phyloP scores from a whole-genome alignment of 768 basidiomycete species.

The Lenzites betulinus region DNA sequence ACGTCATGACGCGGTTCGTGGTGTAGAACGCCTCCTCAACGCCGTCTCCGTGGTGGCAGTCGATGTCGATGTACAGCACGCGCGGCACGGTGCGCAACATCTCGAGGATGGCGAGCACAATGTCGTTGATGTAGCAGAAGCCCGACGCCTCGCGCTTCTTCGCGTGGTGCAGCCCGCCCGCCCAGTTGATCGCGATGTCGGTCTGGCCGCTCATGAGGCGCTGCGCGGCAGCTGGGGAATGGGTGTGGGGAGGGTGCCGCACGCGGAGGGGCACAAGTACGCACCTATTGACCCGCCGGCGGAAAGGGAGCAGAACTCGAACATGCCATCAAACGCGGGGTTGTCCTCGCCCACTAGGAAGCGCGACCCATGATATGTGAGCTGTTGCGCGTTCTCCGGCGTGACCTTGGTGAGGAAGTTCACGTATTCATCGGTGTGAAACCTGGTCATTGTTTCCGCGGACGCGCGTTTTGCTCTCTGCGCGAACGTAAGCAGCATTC shows the following conservation, averaged over 20 bases:
- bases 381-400: constrained; percentile 85
- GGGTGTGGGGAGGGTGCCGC: no score
- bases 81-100: constrained; percentile 81
- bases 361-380: constrained; percentile 82
- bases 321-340: constrained; percentile 93
- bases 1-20: constrained; percentile 96
- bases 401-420: constrained; percentile 87
- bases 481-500: no score
- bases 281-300: constrained; percentile 92
- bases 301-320: constrained; percentile 96
- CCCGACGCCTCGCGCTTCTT: constrained; percentile 98
- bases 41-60: constrained; percentile 98
- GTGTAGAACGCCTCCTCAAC: constrained; percentile 99
- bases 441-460: constrained; percentile 68
- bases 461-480: constrained; percentile 39
- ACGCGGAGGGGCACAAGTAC: constrained; percentile 25
- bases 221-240: constrained; percentile 68
- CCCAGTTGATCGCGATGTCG: constrained; percentile 93
- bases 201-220: constrained; percentile 76
- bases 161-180: constrained; percentile 97
- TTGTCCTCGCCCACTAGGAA: constrained; percentile 89
- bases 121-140: constrained; percentile 99
- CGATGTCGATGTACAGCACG: constrained; percentile 96
- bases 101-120: constrained; percentile 92
- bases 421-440: constrained; percentile 98